A percentile compares a stretch with the other conserved stretches of the same genome.
These are phyloP conservation scores for Nakazawaea populi DNA, from an alignment of 805 yeast species.

Conservation along the genomic window DNA sequence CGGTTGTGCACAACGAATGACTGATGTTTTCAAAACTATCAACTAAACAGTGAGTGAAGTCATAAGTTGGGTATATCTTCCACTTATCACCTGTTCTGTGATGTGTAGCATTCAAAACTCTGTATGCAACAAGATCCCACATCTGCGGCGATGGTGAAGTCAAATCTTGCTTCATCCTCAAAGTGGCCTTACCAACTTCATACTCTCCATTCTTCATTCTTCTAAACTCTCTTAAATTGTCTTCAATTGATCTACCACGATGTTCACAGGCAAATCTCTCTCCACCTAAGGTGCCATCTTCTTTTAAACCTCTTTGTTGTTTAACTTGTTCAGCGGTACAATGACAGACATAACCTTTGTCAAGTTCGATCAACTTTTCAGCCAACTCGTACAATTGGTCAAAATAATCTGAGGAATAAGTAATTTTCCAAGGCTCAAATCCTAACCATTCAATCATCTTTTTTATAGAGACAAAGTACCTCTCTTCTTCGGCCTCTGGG, in stretches of 20 bases:
- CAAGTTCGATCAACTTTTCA: conserved; percentile 65
- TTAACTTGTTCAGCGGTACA: conserved; percentile 90
- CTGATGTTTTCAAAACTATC: conserved; percentile 96
- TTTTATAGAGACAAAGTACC: conserved; percentile 76
- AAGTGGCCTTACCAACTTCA: conserved; percentile 85
- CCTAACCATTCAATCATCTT: conserved; percentile 93
- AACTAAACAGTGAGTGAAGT: conserved; percentile 97
- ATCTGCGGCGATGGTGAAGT: conserved; percentile 92
- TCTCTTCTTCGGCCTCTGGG: conserved; percentile 97
- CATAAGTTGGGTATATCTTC: conserved; percentile 98
- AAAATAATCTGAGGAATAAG: conserved; percentile 94
- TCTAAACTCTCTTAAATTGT: conserved; percentile 75
- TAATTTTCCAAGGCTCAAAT: conserved; percentile 86
- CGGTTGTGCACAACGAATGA: conserved; percentile 95
- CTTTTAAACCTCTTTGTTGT: conserved; percentile 82
- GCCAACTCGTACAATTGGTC: conserved; percentile 86
- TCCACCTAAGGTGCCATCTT: conserved; percentile 93
- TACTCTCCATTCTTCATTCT: conserved; percentile 88
- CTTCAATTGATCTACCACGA: conserved; percentile 66
- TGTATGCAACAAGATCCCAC: conserved; percentile 99
- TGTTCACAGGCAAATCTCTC: conserved; percentile 79
- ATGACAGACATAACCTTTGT: conserved; percentile 86
- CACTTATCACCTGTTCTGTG: conserved; percentile 96
- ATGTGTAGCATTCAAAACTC: conserved; percentile 88
- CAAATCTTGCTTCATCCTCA: conserved; percentile 96